Evolutionary conservation across 1,139 yeast genomes (phyloP), one percentile per base, ranked within the genome.

Genomic region (Eremothecium sinecaudum): DNA sequence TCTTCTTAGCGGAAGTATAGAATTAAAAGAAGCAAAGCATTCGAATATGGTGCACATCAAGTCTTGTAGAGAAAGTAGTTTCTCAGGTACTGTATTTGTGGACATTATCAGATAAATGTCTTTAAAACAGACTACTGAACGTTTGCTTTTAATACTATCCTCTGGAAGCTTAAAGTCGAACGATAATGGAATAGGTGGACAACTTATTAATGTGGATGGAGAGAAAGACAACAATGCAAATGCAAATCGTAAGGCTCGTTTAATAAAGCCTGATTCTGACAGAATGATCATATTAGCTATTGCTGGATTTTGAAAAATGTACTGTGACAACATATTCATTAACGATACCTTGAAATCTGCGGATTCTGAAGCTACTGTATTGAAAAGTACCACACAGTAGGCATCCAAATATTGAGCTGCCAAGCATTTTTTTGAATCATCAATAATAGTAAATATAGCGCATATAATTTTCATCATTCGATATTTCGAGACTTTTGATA

Each of bases 291-390:
- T 63, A 1, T 87, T 70, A 2, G 95, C 82, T 44, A 79, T 78
- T 1, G 79, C 64, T 0, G 94, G 90, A 32, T 92, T 79, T 2
- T 94, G 84, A 53, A 86, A 86, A 9, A 87, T 62, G 53, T 90
- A 96, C 1, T 94, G 81, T 0, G 95, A 80, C 14, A 90, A 53
- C 6, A 77, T 69, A 23, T 79, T 67, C 73, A 86, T 74, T 15
- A 84, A 67, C 24, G 86, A 80, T 42, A 73, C 66, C 46, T 87
- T 95, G 0, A 94, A 92, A 41, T 86, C 96, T 31, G 87, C 64
- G 42, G 82, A 94, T 36, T 75, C 68, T 0, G 66, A 39, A 78
- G 69, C 53, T 72, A 84, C 67, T 73, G 70, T 46, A 24, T 45
- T 45, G 35, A 84, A 87, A 0, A 84, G 75, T n/a, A 86, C 61